A percentile compares a stretch with the other conserved stretches of the same genome.
Conservation (phyloP, 2,329 filamentous ascomycete species). For the Aspergillus aculeatinus region DNA sequence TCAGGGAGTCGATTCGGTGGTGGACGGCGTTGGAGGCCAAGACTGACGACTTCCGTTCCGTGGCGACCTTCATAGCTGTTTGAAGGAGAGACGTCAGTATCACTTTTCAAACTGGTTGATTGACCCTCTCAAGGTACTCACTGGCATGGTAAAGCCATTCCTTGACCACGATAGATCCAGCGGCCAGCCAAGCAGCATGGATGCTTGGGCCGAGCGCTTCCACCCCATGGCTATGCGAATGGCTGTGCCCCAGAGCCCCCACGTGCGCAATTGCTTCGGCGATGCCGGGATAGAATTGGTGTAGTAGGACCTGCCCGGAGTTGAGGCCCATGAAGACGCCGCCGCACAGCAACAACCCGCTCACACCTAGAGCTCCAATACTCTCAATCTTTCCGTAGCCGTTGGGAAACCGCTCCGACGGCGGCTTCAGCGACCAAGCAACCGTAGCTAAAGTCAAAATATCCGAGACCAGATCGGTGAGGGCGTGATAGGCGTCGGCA, state of each 20-base stretch:
- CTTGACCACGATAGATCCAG: conserved; percentile 85
- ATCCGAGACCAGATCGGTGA: conserved; percentile 93
- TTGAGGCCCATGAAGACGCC: conserved; percentile 90
- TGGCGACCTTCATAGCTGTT: conserved; percentile 88
- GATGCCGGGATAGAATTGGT: conserved; percentile 69
- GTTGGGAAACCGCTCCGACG: conserved; percentile 77
- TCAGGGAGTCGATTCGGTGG: conserved; percentile 93
- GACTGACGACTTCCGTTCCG: conserved; percentile 90
- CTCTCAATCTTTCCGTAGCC: conserved; percentile 99
- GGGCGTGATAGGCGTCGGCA: conserved; percentile 91
- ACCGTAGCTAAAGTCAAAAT: conserved; percentile 92
- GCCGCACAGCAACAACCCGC: conserved; percentile 82
- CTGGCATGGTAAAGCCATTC: conserved; percentile 97
- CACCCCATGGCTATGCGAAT: conserved; percentile 56
- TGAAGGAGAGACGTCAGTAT: conserved; percentile 5
- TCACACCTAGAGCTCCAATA: conserved; percentile 87
- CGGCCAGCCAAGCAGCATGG: conserved; percentile 92
- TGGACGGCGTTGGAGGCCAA: conserved; percentile 95
- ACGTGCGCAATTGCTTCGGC: conserved; percentile 49
- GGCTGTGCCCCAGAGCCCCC: conserved; percentile 52
- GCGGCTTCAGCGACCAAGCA: conserved; percentile 84
- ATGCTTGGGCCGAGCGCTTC: conserved; percentile 71
- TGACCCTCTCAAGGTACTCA: conserved; percentile 53
- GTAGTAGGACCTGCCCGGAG: conserved; percentile 67
- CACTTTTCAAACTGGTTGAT: no score